Percentiles rank a stretch among this genome's conserved stretches.
Evolutionary conservation across 2,329 filamentous ascomycete species (phyloP).

Genomic region (Nemania abortiva): DNA sequence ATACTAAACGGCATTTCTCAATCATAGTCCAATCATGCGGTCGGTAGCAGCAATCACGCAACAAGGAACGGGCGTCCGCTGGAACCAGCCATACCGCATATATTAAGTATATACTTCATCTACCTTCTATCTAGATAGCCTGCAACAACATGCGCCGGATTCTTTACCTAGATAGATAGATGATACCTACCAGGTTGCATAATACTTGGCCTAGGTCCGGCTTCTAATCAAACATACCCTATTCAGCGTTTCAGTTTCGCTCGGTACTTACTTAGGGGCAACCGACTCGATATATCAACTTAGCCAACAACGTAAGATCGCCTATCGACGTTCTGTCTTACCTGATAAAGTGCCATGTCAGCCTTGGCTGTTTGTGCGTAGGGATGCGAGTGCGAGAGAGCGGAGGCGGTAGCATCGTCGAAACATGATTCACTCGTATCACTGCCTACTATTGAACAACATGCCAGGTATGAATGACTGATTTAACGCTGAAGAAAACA

Average conservation of each 20-base stretch:
- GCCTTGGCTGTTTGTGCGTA: slow-evolving; percentile 15
- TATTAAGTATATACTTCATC: no score
- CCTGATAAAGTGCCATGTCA: slow-evolving; percentile 10
- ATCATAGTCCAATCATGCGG: slow-evolving; percentile 25
- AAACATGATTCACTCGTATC: slow-evolving; percentile 28
- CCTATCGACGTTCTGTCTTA: background rate
- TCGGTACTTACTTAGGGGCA: background rate
- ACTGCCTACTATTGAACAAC: background rate
- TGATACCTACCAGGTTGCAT: slow-evolving; percentile 7
- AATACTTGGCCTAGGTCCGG: slow-evolving; percentile 22
- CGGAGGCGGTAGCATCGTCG: slow-evolving; percentile 13
- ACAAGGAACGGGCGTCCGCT: slow-evolving; percentile 17
- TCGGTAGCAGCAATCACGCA: slow-evolving; percentile 20
- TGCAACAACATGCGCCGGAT: background rate
- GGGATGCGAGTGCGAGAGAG: slow-evolving; percentile 6
- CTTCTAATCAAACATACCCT: slow-evolving; percentile 3
- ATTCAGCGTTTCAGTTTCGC: slow-evolving; percentile 24
- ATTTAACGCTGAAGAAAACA: background rate
- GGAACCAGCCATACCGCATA: background rate
- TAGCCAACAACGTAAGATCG: background rate
- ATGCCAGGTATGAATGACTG: slow-evolving; percentile 11
- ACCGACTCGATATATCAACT: slow-evolving; percentile 9
- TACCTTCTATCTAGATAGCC: background rate
- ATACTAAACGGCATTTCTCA: slow-evolving; percentile 20
- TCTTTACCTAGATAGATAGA: background rate